These are phyloP conservation scores for Talaromyces liani DNA, from an alignment of 495 filamentous ascomycete genomes.

Conservation along the genomic window DNA sequence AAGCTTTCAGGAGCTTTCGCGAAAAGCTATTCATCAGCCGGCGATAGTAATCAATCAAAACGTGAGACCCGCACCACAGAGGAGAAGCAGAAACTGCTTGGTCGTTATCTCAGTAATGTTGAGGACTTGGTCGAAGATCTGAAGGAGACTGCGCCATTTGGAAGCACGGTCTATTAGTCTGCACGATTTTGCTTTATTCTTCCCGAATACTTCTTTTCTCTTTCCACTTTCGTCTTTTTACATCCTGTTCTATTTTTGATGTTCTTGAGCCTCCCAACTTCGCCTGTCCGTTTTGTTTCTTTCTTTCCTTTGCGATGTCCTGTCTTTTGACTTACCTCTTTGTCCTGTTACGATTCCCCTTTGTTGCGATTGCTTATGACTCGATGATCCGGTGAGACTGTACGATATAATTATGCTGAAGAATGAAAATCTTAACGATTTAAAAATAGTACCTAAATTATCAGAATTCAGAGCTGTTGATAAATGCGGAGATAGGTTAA, in stretches of 20 bases:
- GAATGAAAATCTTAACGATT: not conserved
- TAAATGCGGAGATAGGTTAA: conserved; percentile 1
- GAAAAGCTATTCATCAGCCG: conserved; percentile 33
- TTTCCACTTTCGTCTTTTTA: conserved; percentile 1
- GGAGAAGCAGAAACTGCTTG: conserved; percentile 80
- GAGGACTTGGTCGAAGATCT: conserved; percentile 88
- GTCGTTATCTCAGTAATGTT: conserved; percentile 77
- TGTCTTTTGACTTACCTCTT: conserved; percentile 9
- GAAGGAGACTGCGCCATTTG: conserved; percentile 60
- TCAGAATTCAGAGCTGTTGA: not conserved
- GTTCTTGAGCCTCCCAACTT: not conserved
- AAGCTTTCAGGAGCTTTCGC: conserved; percentile 44
- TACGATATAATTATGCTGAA: conserved; percentile 1
- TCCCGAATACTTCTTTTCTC: conserved; percentile 13
- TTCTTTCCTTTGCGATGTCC: conserved; percentile 7
- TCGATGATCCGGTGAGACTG: conserved; percentile 1
- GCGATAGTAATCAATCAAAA: conserved; percentile 25
- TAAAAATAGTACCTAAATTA: not conserved
- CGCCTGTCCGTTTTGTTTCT: conserved; percentile 5
- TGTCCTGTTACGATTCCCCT: conserved; percentile 8
- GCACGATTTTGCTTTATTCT: not conserved
- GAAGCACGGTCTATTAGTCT: conserved; percentile 34
- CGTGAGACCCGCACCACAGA: conserved; percentile 62
- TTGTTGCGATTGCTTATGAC: conserved; percentile 6
- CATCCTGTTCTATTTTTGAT: not conserved